These are phyloP conservation scores for Cladorrhinum sp. DNA, from an alignment of 2,329 filamentous ascomycete species.

Conservation along the genomic window DNA sequence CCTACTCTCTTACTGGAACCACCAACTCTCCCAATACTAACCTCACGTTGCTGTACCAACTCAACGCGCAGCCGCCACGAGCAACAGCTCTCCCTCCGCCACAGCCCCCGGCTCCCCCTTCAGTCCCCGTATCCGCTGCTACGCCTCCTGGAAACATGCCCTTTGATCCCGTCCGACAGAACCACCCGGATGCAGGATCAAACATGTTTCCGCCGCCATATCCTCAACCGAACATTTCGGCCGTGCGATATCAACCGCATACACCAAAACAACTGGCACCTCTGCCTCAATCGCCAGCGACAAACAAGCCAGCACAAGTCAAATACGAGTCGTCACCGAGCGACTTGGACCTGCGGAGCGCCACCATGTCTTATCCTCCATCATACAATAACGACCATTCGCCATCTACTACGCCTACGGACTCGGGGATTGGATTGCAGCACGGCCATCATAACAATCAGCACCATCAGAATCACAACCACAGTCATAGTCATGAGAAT, in stretches of 20 bases:
- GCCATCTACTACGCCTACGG: conserved; percentile 41
- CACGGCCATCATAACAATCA: conserved; percentile 14
- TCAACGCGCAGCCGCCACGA: conserved; percentile 8
- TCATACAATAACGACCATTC: conserved; percentile 39
- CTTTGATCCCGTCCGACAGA: conserved; percentile 58
- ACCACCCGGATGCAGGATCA: conserved; percentile 45
- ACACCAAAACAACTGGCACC: conserved; percentile 26
- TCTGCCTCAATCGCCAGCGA: conserved; percentile 24
- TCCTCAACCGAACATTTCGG: conserved; percentile 48
- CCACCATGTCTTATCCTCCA: conserved; percentile 42
- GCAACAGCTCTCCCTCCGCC: conserved; percentile 10
- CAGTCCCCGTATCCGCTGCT: conserved; percentile 38
- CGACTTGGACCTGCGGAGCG: conserved; percentile 34
- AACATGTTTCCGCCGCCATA: conserved; percentile 49
- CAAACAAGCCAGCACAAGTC: conserved; percentile 24
- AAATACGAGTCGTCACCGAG: conserved; percentile 29
- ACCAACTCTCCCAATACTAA: conserved; percentile 84
- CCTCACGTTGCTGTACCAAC: conserved; percentile 75
- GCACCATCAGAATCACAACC: conserved; percentile 8
- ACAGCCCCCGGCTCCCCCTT: conserved; percentile 13
- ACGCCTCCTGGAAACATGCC: conserved; percentile 57
- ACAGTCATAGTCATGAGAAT: not conserved
- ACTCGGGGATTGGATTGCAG: conserved; percentile 27
- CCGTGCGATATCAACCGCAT: conserved; percentile 44
- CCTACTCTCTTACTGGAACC: conserved; percentile 83